phyloP scores from a whole-genome alignment of 805 yeast species.

The Saturnispora dispora region DNA sequence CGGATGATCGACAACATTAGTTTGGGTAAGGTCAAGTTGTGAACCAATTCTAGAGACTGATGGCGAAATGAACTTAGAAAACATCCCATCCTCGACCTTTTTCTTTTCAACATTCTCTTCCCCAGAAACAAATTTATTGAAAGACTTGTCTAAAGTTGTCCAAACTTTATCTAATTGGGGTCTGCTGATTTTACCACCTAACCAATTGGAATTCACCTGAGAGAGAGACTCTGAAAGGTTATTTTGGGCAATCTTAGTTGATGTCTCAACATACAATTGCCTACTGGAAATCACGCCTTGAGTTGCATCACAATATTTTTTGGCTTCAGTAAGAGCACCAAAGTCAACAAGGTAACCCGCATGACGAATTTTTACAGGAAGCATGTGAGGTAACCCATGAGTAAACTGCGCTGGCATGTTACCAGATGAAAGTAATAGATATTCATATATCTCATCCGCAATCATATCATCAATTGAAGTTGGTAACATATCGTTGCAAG shows the following conservation, averaged over 20 bases:
- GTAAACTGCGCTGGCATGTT: slow-evolving; percentile 29
- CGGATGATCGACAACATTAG: not conserved
- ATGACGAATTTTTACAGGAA: slow-evolving; percentile 55
- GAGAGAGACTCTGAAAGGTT: slow-evolving; percentile 39
- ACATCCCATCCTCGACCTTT: slow-evolving; percentile 42
- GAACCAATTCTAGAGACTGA: slow-evolving; percentile 51
- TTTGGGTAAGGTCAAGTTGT: slow-evolving; percentile 24
- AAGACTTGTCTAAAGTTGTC: slow-evolving; percentile 79
- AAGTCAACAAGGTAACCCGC: slow-evolving; percentile 63
- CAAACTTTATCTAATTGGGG: slow-evolving; percentile 57
- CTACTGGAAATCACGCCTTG: slow-evolving; percentile 30
- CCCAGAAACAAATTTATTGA: slow-evolving; percentile 76
- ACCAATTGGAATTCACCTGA: slow-evolving; percentile 56
- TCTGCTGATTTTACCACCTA: slow-evolving; percentile 41
- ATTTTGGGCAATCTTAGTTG: slow-evolving; percentile 27
- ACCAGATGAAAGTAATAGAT: slow-evolving; percentile 28
- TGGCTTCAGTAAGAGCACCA: slow-evolving; percentile 50
- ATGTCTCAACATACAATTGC: slow-evolving; percentile 29
- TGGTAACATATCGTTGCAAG: slow-evolving; percentile 13
- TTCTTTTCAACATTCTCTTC: slow-evolving; percentile 47
- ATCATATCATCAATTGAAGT: slow-evolving; percentile 36
- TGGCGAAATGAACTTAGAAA: slow-evolving; percentile 60
- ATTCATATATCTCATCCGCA: slow-evolving; percentile 67
- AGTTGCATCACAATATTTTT: slow-evolving; percentile 51
- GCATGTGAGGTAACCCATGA: slow-evolving; percentile 38